Base-by-base conservation (phyloP, 2,329 filamentous ascomycete species). In the Pseudogymnoascus verrucosus region DNA sequence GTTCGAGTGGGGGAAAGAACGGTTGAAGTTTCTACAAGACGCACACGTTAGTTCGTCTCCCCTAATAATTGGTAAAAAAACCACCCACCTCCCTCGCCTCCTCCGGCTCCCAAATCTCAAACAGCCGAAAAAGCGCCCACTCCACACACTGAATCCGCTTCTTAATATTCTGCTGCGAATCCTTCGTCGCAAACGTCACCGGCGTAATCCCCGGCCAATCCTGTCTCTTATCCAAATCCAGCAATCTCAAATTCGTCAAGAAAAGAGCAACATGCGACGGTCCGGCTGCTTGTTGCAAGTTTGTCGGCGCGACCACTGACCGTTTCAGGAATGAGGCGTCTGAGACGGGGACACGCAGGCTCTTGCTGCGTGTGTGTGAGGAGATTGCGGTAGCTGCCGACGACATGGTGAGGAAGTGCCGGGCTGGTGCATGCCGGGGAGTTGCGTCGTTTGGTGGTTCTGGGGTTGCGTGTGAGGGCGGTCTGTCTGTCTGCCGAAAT, bases 81-180 rank as follows among this genome's bases (percentile, higher is more conserved):
- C 2, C 14, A 70, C 78, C 42, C 80, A 91, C 90, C 78, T 88
- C 88, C 67, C 84, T 83, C 16, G 92, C 84, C 70, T 90, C 89
- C 10, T 88, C 84, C 0, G 85, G 83, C 72, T 97, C 90, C 89
- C 91, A 97, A 2, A 96, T 78, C 39, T 83, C 81, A 74, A 96
- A 96, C 12, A 99, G 82, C 61, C 90, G 88, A 75, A 89, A 96
- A n/a, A 98, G 79, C 0, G 89, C 86, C 91, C 93, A 98, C 78
- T 99, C 95, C 39, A 93, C 85, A 65, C 86, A 86, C 69, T 90
- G 86, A 39, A 96, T 87, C 62, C 93, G 85, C 74, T 88, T 89
- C 76, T 93, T 95, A 75, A 93, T 89, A 62, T 89, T 89, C 67
- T 88, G 86, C 59, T 82, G 81, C 0, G 82, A 82, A 70, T 90